phyloP scores from a whole-genome alignment of 2,329 filamentous ascomycete species.

The Aspergillus arachidicola region DNA sequence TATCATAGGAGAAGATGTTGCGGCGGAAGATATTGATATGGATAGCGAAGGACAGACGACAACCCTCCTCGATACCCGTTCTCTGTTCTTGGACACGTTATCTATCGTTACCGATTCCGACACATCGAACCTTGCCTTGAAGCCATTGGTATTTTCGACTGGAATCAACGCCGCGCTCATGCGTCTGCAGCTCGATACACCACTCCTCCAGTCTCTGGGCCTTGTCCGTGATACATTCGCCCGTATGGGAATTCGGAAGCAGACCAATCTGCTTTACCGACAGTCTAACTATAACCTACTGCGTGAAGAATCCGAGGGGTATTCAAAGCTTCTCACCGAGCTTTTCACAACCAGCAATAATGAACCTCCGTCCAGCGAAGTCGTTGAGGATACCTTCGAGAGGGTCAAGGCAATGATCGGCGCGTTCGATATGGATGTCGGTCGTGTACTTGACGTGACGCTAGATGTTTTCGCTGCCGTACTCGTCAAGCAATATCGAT shows the following conservation, averaged over 20 bases:
- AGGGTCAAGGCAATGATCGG: constrained; percentile 92
- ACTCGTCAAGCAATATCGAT: constrained; percentile 87
- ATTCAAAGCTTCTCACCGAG: constrained; percentile 93
- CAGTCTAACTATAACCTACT: constrained; percentile 97
- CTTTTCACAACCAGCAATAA: constrained; percentile 85
- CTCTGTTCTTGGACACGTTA: constrained; percentile 79
- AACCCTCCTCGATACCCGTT: constrained; percentile 60
- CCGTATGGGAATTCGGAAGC: constrained; percentile 81
- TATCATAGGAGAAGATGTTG: constrained; percentile 64
- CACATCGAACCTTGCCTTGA: constrained; percentile 59
- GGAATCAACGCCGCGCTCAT: constrained; percentile 71
- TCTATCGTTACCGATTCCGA: constrained; percentile 77
- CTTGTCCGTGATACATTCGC: constrained; percentile 84
- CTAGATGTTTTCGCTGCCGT: constrained; percentile 93
- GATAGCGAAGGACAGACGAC: constrained; percentile 48
- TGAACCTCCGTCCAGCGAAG: constrained; percentile 71
- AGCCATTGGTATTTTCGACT: constrained; percentile 70
- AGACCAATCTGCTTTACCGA: constrained; percentile 89
- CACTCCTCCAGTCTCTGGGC: constrained; percentile 72
- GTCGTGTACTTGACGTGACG: constrained; percentile 89
- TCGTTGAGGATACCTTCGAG: constrained; percentile 84
- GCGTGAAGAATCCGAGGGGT: constrained; percentile 94
- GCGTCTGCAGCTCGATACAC: constrained; percentile 80
- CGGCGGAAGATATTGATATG: constrained; percentile 50
- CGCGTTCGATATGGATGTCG: constrained; percentile 95